Evolutionary conservation across 805 yeast genomes (phyloP), one percentile per base, ranked within the genome.

Genomic region (Debaryomyces castellii): DNA sequence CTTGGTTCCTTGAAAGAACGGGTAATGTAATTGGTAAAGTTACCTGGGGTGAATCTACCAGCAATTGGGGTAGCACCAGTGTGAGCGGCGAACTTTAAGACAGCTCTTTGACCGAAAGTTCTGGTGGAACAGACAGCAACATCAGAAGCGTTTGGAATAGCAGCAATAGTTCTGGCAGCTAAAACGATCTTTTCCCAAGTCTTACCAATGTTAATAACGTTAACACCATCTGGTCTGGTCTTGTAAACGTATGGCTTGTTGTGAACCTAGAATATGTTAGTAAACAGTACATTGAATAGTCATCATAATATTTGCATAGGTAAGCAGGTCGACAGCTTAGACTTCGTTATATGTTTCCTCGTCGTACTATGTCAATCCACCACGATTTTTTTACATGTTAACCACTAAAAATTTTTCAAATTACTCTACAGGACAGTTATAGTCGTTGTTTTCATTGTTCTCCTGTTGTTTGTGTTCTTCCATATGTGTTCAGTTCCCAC

Each of bases 1-100:
- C 99, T 89, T 85, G 99, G 99, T 84, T 94, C 99, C 83, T 92
- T 94, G 97, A 94, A 94, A 66, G 97, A 89, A 81, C 97, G 92
- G 79, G 99, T 94, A 83, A 92, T 94, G 83, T 94, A 94, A 84
- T 94, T 94, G 76, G 99, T 94, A 94, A 94, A 94, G 82, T 87
- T 85, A 89, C 99, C 99, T 80, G 99, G 99, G 68, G 99, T 94
- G 88, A 94, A 94, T 83, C 99, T 90, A 81, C 99, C 99, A 67
- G 99, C 99, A 81, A 94, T 92, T 74, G 99, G 91, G 64, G 98
- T 92, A 64, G 99, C 97, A 78, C 98, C 98, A 67, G 98, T 91
- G 91, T 94, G 98, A 67, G 97, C 89, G 73, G 99, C 97, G 73
- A 87, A 94, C 83, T 94, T 94, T 78, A 94, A 86, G 64, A 92